A percentile compares a stretch with the other conserved stretches of the same genome.
phyloP scores from a whole-genome alignment of 169 alveolate species.

The Plasmodium gaboni region DNA sequence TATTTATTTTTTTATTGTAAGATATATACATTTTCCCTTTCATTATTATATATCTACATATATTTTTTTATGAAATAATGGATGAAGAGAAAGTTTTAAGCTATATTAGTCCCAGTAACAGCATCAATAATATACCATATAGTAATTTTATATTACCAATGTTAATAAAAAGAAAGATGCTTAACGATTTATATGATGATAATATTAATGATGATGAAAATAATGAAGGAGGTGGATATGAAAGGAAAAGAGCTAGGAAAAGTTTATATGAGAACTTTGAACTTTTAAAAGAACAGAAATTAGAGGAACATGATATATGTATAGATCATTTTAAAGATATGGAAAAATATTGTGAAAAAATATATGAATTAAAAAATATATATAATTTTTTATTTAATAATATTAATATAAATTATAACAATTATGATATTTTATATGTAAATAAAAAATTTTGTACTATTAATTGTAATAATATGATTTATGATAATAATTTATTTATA shows the following conservation, averaged over 20 bases:
- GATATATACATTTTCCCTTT: background rate
- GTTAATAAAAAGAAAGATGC: constrained; percentile 4
- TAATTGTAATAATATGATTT: constrained; percentile 12
- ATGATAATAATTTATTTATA: constrained; percentile 11
- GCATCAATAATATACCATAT: constrained; percentile 54
- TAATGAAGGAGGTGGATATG: background rate
- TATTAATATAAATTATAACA: constrained; percentile 12
- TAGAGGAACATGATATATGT: constrained; percentile 69
- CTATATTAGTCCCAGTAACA: background rate
- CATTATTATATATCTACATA: background rate
- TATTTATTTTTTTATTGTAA: background rate
- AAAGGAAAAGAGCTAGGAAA: constrained; percentile 9
- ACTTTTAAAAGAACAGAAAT: constrained; percentile 18
- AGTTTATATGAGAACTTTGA: constrained; percentile 35
- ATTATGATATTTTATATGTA: constrained; percentile 49
- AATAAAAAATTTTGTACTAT: constrained; percentile 61
- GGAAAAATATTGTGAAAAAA: constrained; percentile 47
- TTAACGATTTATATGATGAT: constrained; percentile 5
- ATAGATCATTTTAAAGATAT: constrained; percentile 76
- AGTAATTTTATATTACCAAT: constrained; percentile 9
- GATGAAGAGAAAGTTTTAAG: constrained; percentile 20
- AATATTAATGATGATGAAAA: background rate
- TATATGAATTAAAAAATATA: constrained; percentile 43
- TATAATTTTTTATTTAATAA: constrained; percentile 51
- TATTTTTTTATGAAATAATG: constrained; percentile 17